Conservation (phyloP, 345 rosid species). For the rapeseed (Brassica napus) region DNA sequence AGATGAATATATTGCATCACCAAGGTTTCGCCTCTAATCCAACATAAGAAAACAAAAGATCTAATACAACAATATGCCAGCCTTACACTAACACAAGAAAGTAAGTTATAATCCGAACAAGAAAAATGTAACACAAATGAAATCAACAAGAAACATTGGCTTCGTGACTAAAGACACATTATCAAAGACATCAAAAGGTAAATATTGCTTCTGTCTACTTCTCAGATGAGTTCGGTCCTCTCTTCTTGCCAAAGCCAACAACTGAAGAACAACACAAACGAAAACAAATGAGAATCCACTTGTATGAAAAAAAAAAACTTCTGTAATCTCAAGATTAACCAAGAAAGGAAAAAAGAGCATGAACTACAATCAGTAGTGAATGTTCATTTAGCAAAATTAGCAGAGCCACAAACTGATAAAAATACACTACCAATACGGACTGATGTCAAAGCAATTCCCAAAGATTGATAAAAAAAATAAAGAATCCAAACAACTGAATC, state of each 20-base stretch:
- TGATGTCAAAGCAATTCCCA: background rate
- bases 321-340: background rate
- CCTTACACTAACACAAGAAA: background rate
- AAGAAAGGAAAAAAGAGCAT: background rate
- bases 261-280: constrained; percentile 9
- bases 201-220: background rate
- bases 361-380: background rate
- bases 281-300: background rate
- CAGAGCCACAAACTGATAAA: background rate
- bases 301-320: background rate
- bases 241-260: constrained; percentile 25
- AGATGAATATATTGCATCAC: background rate
- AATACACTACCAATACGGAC: background rate
- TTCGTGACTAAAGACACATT: background rate
- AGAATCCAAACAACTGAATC: background rate
- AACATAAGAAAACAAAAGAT: background rate
- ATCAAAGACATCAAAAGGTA: background rate
- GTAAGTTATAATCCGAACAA: background rate
- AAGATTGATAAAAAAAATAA: background rate
- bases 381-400: background rate
- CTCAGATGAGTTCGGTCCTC: constrained; percentile 26
- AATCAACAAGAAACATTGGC: background rate
- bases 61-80: background rate
- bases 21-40: background rate
- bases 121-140: background rate